These are phyloP conservation scores for Trichopus zeylanicus DNA, from an alignment of 116 monocot species.

Conservation along the genomic window DNA sequence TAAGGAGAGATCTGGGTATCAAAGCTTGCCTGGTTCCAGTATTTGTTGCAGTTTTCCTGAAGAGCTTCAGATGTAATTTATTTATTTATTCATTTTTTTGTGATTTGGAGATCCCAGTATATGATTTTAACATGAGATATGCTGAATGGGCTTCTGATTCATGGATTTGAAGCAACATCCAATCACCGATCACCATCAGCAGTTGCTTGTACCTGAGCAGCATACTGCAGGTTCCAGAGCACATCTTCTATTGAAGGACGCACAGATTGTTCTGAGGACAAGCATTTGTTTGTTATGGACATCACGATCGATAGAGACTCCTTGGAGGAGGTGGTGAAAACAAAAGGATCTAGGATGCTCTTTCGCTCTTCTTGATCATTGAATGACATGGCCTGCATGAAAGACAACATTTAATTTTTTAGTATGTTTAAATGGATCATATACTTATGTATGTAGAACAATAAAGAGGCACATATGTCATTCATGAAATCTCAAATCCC, in stretches of 20 bases:
- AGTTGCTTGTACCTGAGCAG: conserved; percentile 69
- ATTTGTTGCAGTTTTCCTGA: too few relatives aligned
- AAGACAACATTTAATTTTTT: not conserved
- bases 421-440: not conserved
- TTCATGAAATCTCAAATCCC: too few relatives aligned
- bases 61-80: too few relatives aligned
- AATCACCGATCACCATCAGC: conserved; percentile 61
- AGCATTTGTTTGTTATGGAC: conserved; percentile 67
- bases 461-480: too few relatives aligned
- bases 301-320: conserved; percentile 74
- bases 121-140: too few relatives aligned
- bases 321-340: conserved; percentile 42
- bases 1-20: not conserved
- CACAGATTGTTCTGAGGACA: conserved; percentile 40
- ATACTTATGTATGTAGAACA: not conserved
- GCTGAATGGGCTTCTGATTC: too few relatives aligned
- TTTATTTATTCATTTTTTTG: too few relatives aligned
- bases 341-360: conserved; percentile 50
- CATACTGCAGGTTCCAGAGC: conserved; percentile 96
- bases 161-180: conserved; percentile 41
- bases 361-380: conserved; percentile 40
- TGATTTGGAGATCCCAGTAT: too few relatives aligned
- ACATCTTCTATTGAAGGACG: conserved; percentile 92
- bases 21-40: too few relatives aligned
- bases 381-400: conserved; percentile 35